Evolutionary conservation across 2,329 filamentous ascomycete genomes (phyloP).

Genomic region (Aspergillus terreus): DNA sequence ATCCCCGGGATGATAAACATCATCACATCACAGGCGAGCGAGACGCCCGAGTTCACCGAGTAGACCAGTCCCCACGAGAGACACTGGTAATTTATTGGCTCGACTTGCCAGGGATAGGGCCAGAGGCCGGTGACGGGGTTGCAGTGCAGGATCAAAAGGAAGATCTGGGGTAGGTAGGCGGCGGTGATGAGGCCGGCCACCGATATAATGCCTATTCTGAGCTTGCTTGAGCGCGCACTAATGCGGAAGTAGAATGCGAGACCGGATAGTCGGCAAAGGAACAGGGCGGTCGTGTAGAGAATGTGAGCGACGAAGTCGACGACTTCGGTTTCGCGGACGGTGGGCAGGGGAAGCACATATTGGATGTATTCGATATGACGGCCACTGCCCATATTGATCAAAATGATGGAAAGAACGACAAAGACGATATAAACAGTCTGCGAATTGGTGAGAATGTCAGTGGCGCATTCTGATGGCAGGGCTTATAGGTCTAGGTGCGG

Average conservation of each 20-base stretch:
- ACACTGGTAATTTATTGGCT: slow-evolving; percentile 41
- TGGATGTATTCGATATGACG: slow-evolving; percentile 32
- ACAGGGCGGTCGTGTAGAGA: slow-evolving; percentile 49
- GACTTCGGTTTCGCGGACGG: slow-evolving; percentile 43
- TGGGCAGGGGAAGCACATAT: slow-evolving; percentile 44
- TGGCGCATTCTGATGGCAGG: not conserved
- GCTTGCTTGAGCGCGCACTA: slow-evolving; percentile 30
- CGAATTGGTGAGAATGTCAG: not conserved
- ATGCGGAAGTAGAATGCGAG: slow-evolving; percentile 52
- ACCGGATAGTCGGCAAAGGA: slow-evolving; percentile 51
- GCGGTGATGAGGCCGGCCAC: slow-evolving; percentile 36
- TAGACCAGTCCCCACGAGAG: slow-evolving; percentile 52
- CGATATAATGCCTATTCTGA: slow-evolving; percentile 19
- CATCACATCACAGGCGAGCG: slow-evolving; percentile 49
- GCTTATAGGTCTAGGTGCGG: not conserved
- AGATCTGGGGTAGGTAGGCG: slow-evolving; percentile 47
- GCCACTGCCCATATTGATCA: slow-evolving; percentile 49
- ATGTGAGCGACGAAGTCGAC: slow-evolving; percentile 52
- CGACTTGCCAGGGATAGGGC: slow-evolving; percentile 50
- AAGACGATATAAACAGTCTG: slow-evolving; percentile 40
- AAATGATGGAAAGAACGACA: slow-evolving; percentile 39
- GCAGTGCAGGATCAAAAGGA: slow-evolving; percentile 52
- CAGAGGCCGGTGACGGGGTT: slow-evolving; percentile 49
- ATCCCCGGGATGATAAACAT: slow-evolving; percentile 50
- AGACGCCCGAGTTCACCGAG: slow-evolving; percentile 49